Evolutionary conservation across 106 monocot species (phyloP).

Genomic region (Dioscorea zingiberensis): DNA sequence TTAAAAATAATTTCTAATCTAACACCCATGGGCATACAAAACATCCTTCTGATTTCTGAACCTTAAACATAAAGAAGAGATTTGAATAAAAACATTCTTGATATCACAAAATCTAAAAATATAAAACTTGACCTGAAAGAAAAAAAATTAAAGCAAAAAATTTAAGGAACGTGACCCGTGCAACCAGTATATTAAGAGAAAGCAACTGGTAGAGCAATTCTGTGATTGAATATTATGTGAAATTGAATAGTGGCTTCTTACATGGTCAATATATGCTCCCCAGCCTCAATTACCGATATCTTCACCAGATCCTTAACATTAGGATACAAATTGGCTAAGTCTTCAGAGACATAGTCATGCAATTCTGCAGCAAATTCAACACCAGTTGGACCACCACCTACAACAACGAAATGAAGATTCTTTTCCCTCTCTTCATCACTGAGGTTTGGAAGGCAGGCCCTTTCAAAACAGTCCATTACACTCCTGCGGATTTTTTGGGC

Average conservation of each 20-base stretch:
- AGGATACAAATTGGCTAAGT: constrained; percentile 54
- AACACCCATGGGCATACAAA: too few relatives aligned
- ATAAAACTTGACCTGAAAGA: too few relatives aligned
- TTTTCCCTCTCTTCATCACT: constrained; percentile 45
- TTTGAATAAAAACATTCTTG: too few relatives aligned
- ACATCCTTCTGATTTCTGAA: too few relatives aligned
- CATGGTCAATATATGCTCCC: constrained; percentile 63
- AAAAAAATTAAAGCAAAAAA: too few relatives aligned
- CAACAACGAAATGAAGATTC: constrained; percentile 57
- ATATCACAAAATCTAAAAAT: too few relatives aligned
- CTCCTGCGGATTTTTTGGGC: constrained; percentile 48
- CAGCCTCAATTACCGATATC: constrained; percentile 57
- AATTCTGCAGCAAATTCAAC: constrained; percentile 80
- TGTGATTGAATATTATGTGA: too few relatives aligned
- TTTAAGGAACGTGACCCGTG: too few relatives aligned
- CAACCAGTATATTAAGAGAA: too few relatives aligned
- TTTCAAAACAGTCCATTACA: constrained; percentile 60
- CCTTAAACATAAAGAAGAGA: too few relatives aligned
- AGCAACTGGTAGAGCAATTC: too few relatives aligned
- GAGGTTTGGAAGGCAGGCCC: constrained; percentile 45
- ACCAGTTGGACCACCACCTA: constrained; percentile 76
- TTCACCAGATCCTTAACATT: constrained; percentile 30
- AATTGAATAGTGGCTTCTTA: constrained; percentile 13
- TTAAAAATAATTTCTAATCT: too few relatives aligned
- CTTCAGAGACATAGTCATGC: constrained; percentile 67